A percentile compares a stretch with the other conserved stretches of the same genome.
phyloP scores from a whole-genome alignment of 345 rosid species.

The Populus alba region DNA sequence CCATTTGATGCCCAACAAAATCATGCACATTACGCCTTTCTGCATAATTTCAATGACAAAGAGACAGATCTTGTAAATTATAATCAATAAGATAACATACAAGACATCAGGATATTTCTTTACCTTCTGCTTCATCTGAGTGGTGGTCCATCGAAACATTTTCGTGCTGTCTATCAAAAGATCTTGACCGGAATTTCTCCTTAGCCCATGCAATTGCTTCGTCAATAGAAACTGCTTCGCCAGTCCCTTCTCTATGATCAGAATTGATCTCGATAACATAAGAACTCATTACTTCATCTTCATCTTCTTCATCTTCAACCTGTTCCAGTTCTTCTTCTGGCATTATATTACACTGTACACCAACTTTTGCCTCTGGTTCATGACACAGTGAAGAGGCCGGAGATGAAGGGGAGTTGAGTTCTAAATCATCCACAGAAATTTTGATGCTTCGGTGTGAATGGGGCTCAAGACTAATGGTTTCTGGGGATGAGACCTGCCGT shows the following conservation, averaged over 20 bases:
- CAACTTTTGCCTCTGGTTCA: conserved; percentile 28
- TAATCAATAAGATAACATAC: background rate
- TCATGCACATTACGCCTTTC: conserved; percentile 21
- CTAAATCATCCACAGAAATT: conserved; percentile 49
- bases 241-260: conserved; percentile 37
- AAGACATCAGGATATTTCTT: background rate
- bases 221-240: conserved; percentile 56
- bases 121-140: conserved; percentile 33
- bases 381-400: conserved; percentile 68
- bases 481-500: conserved; percentile 60
- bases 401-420: conserved; percentile 67
- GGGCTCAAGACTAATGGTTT: conserved; percentile 58
- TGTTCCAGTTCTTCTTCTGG: conserved; percentile 34
- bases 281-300: conserved; percentile 53
- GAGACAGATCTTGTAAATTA: background rate
- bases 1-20: conserved; percentile 6
- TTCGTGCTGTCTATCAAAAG: conserved; percentile 18
- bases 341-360: conserved; percentile 8
- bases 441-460: conserved; percentile 45
- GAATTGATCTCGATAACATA: conserved; percentile 85
- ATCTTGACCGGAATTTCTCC: conserved; percentile 46
- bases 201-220: conserved; percentile 76
- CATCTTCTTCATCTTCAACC: conserved; percentile 55
- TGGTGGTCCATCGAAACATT: conserved; percentile 4
- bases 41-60: conserved; percentile 20